Evolutionary conservation across 495 filamentous ascomycete species (phyloP), one percentile per base, ranked within the genome.

Genomic region (Penicillium canescens): DNA sequence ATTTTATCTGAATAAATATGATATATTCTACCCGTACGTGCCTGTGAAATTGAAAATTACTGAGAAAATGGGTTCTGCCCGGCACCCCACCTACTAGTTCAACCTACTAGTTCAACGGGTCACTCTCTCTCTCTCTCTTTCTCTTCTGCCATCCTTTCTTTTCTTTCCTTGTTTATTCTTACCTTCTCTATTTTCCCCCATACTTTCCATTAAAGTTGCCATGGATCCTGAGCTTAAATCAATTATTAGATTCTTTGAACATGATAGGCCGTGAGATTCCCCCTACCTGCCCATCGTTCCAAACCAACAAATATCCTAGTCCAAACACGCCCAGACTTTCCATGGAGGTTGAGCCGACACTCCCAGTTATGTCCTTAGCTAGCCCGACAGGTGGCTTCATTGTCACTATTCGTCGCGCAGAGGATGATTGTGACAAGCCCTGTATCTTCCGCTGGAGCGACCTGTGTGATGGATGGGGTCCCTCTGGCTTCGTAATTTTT

Each of bases 401-500:
- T 6, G 42, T 33, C n/a, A 20, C 24, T 31, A 14, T 44, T 16
- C 42, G 11, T 14, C 42, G 42, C 11, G 42, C 28, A 26, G 42
- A 44, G 31, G 42, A 44, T 44, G 42, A 26, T n/a, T 31, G 14
- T 3, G 31, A 44, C n/a, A 44, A 44, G 42, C 42, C 26, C 23
- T 33, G 42, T 14, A 34, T 44, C 11, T 44, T 33, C 42, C 42
- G n/a, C 42, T 44, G 42, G 26, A n/a, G 14, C 14, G 1, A 31
- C 3, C 2, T 12, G n/a, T n/a, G 12, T 31, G 48, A 51, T 18
- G 38, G 9, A 16, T 51, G 38, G 48, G 48, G 48, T 26, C 48
- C 48, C 13, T 43, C 39, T 14, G 48, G 48, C 39, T 51, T 43
- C 28, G 33, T 51, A 13, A 38, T 51, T 24, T 42, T 42, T 28